phyloP scores from a whole-genome alignment of 2,329 filamentous ascomycete species.

The Aspergillus fischeri region DNA sequence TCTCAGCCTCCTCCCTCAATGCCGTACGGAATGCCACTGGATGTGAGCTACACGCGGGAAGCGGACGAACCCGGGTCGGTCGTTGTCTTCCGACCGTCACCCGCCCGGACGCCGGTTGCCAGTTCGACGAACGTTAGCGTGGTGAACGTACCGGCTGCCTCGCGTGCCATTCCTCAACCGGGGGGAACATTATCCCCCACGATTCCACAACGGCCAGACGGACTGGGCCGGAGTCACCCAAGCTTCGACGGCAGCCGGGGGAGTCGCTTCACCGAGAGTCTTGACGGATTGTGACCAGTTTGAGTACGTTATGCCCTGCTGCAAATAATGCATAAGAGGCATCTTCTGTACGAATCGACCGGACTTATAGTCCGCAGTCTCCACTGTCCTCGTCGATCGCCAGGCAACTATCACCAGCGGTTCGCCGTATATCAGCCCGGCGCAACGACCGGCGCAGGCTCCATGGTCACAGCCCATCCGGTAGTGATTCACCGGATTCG shows the following conservation, averaged over 20 bases:
- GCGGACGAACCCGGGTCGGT: constrained; percentile 24
- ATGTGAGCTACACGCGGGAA: constrained; percentile 30
- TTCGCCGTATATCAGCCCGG: neutral
- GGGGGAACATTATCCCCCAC: constrained; percentile 23
- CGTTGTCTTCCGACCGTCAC: constrained; percentile 40
- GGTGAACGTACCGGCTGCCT: constrained; percentile 18
- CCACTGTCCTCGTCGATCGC: neutral
- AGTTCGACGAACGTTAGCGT: constrained; percentile 28
- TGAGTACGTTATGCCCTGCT: constrained; percentile 7
- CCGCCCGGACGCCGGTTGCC: constrained; percentile 41
- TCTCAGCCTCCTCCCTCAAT: constrained; percentile 26
- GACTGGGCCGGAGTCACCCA: constrained; percentile 40
- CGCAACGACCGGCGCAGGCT: neutral
- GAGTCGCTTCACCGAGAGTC: constrained; percentile 42
- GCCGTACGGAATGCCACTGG: constrained; percentile 28
- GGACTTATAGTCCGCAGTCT: neutral
- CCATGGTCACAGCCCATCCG: neutral
- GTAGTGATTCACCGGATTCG: neutral
- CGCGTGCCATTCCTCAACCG: constrained; percentile 24
- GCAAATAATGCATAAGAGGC: constrained; percentile 3
- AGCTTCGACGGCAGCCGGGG: constrained; percentile 43
- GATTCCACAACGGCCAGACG: constrained; percentile 32
- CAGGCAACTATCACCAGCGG: no score
- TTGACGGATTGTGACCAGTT: constrained; percentile 15
- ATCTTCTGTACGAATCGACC: neutral